Percentiles rank a stretch among this genome's conserved stretches.
These are phyloP conservation scores for Penicillium coffeae DNA, from an alignment of 495 filamentous ascomycete species.

Conservation along the genomic window DNA sequence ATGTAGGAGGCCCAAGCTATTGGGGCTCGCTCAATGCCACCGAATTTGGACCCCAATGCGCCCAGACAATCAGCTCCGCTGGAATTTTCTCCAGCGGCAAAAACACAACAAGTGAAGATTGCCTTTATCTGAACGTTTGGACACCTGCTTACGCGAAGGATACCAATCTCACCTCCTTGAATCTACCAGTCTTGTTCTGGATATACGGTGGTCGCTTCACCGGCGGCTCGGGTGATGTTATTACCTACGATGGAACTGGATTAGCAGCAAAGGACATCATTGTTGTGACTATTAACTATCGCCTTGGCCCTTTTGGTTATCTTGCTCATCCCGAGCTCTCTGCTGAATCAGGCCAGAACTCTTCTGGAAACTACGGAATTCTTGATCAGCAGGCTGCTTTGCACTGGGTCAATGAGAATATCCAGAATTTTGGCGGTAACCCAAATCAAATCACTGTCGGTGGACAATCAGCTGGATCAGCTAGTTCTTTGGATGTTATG, in stretches of 20 bases:
- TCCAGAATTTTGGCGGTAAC: slow-evolving; percentile 31
- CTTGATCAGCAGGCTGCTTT: slow-evolving; percentile 25
- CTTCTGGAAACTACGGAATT: slow-evolving; percentile 23
- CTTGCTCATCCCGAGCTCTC: slow-evolving; percentile 11
- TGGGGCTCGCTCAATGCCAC: slow-evolving; percentile 12
- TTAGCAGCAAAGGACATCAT: slow-evolving; percentile 30
- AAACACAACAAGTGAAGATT: slow-evolving; percentile 29
- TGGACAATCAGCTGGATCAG: slow-evolving; percentile 48
- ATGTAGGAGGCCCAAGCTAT: neutral
- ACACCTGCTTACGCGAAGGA: slow-evolving; percentile 29
- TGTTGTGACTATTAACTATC: slow-evolving; percentile 40
- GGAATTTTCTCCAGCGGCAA: slow-evolving; percentile 17
- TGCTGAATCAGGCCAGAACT: neutral
- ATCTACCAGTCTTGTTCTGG: slow-evolving; percentile 41
- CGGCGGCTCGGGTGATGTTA: slow-evolving; percentile 15
- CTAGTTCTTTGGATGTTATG: slow-evolving; percentile 26
- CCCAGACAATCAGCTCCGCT: slow-evolving; percentile 3
- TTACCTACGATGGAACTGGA: slow-evolving; percentile 40
- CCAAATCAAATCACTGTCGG: slow-evolving; percentile 22
- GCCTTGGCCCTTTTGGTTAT: slow-evolving; percentile 32
- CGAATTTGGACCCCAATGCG: slow-evolving; percentile 14
- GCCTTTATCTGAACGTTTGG: slow-evolving; percentile 25
- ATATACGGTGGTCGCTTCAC: slow-evolving; percentile 34
- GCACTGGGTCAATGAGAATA: slow-evolving; percentile 30
- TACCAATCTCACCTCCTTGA: slow-evolving; percentile 7